These are phyloP conservation scores for Neurospora africana DNA, from an alignment of 495 filamentous ascomycete genomes.

Conservation along the genomic window DNA sequence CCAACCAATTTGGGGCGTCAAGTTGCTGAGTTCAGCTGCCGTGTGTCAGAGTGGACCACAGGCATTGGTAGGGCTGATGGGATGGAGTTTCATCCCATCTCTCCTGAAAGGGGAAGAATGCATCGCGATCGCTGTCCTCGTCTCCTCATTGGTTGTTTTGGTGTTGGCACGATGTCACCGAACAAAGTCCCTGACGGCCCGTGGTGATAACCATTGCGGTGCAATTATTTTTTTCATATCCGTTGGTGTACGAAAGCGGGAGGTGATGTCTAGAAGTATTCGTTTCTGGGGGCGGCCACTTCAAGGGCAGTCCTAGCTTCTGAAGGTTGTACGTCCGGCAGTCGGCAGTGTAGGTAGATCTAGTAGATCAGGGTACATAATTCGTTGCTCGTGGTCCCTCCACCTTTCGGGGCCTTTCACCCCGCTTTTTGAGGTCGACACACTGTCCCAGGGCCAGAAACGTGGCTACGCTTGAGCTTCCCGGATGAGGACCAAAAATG, in stretches of 20 bases:
- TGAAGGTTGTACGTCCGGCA: background rate
- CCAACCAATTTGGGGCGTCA: background rate
- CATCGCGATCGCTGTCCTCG: background rate
- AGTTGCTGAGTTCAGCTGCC: background rate
- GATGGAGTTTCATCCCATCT: background rate
- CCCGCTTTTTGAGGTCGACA: background rate
- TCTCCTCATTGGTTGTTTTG: background rate
- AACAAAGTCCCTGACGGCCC: background rate
- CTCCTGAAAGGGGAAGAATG: background rate
- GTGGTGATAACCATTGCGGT: background rate
- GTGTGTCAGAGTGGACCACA: background rate
- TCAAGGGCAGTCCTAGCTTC: background rate
- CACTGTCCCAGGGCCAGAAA: background rate
- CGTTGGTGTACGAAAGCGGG: background rate
- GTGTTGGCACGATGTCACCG: background rate
- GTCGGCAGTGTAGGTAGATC: background rate
- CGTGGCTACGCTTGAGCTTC: background rate
- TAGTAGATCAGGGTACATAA: background rate
- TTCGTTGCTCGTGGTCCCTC: background rate
- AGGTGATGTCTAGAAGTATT: background rate
- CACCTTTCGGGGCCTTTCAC: background rate
- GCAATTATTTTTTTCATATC: background rate
- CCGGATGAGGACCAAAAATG: background rate
- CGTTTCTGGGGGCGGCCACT: background rate
- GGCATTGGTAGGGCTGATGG: slow-evolving; percentile 5